Percentiles rank a stretch among this genome's conserved stretches.
Evolutionary conservation across 352 stramenopile species (phyloP).

Genomic region (Phytopythium mirpurense): DNA sequence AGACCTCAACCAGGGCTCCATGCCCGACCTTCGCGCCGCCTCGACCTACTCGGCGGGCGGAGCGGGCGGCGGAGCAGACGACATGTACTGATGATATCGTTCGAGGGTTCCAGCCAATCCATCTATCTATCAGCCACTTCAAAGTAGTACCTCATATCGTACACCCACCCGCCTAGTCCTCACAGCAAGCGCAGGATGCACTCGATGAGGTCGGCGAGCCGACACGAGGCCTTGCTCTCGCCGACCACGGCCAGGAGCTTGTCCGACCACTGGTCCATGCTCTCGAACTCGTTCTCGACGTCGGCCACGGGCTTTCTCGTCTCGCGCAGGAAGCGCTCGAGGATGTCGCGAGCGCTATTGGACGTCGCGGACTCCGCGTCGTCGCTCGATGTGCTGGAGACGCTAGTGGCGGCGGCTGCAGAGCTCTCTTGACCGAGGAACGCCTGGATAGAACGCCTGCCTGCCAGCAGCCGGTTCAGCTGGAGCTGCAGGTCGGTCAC

Average conservation of each 20-base stretch:
- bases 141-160: background rate
- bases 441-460: slow-evolving; percentile 32
- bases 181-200: slow-evolving; percentile 30
- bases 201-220: slow-evolving; percentile 45
- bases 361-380: slow-evolving; percentile 26
- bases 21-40: slow-evolving; percentile 42
- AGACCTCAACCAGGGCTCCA: slow-evolving; percentile 27
- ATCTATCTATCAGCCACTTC: slow-evolving; percentile 1
- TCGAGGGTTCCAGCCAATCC: background rate
- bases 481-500: slow-evolving; percentile 60
- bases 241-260: slow-evolving; percentile 60
- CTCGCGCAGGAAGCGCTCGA: slow-evolving; percentile 48
- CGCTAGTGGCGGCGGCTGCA: slow-evolving; percentile 2
- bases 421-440: slow-evolving; percentile 37
- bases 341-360: slow-evolving; percentile 27
- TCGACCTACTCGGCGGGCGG: slow-evolving; percentile 37
- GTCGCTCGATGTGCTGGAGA: background rate
- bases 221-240: slow-evolving; percentile 60
- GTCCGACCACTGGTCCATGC: slow-evolving; percentile 51
- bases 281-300: slow-evolving; percentile 60
- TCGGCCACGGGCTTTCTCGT: slow-evolving; percentile 26
- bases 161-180: slow-evolving; percentile 2
- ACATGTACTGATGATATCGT: slow-evolving; percentile 28
- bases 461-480: slow-evolving; percentile 45
- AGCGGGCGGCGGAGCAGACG: slow-evolving; percentile 17